Conservation (phyloP, 352 stramenopile species). For the Phytophthora pseudosyringae region DNA sequence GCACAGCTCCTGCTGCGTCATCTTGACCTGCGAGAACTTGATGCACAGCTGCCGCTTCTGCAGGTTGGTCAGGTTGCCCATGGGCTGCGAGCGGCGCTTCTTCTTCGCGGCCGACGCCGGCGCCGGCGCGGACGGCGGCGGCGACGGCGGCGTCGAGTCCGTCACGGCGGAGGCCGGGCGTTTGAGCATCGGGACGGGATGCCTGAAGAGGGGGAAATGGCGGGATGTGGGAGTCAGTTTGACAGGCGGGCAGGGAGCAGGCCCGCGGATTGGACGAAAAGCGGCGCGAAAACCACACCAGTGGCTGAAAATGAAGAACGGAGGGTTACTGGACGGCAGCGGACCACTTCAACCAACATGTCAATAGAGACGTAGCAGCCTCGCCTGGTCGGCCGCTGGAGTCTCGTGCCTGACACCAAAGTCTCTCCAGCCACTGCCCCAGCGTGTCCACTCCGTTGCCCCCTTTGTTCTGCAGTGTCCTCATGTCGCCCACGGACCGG, state of each 20-base stretch:
- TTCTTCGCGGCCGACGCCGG: conserved; percentile 32
- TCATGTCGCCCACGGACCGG: too few relatives aligned
- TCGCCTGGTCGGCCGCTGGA: too few relatives aligned
- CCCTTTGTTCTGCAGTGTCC: too few relatives aligned
- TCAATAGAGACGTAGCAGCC: too few relatives aligned
- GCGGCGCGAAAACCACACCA: background rate
- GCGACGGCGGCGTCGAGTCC: conserved; percentile 1
- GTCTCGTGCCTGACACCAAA: too few relatives aligned
- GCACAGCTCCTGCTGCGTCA: conserved; percentile 70
- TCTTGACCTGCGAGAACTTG: conserved; percentile 60
- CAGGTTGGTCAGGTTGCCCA: conserved; percentile 67
- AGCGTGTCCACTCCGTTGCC: too few relatives aligned
- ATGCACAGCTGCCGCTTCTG: conserved; percentile 70
- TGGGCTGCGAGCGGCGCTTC: conserved; percentile 55
- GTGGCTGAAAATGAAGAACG: background rate
- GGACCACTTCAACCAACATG: background rate
- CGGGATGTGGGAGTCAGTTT: conserved; percentile 40
- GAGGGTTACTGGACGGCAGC: background rate
- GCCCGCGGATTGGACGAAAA: background rate
- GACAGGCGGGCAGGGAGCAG: conserved; percentile 20
- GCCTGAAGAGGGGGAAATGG: conserved; percentile 35
- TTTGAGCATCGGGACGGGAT: conserved; percentile 35
- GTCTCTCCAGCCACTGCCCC: too few relatives aligned
- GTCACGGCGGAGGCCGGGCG: conserved; percentile 10
- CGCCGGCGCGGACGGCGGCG: conserved; percentile 2